Percentiles rank a stretch among this genome's conserved stretches.
These are phyloP conservation scores for Aphanocladium album DNA, from an alignment of 2,329 filamentous ascomycete species.

Conservation along the genomic window DNA sequence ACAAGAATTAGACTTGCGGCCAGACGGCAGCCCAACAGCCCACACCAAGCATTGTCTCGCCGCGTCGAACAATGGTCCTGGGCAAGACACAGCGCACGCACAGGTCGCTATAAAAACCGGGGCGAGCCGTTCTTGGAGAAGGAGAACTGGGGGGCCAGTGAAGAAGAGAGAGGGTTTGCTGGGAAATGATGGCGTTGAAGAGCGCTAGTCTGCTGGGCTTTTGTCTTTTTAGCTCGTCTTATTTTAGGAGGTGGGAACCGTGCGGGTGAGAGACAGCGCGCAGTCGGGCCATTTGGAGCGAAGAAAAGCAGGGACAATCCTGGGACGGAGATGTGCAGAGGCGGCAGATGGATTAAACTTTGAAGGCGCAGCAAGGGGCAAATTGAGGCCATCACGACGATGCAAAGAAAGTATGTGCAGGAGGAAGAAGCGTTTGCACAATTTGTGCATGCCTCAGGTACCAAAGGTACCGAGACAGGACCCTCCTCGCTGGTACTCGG, in stretches of 20 bases:
- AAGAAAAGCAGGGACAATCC: neutral
- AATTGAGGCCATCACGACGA: neutral
- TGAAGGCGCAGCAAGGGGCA: neutral
- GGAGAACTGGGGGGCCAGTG: neutral
- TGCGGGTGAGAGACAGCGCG: neutral
- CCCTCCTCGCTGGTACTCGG: too few species aligned
- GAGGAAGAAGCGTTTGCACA: conserved; percentile 2
- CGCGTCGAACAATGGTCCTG: neutral
- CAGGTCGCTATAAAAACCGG: neutral
- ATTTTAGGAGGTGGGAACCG: neutral
- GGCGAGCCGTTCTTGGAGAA: neutral
- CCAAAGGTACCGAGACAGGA: too few species aligned
- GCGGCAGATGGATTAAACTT: neutral
- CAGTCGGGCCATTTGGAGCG: neutral
- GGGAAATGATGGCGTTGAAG: neutral
- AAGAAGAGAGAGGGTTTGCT: neutral
- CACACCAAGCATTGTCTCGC: neutral
- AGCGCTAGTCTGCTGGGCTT: neutral
- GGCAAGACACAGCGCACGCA: neutral
- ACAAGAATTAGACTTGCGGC: neutral
- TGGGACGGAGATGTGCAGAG: neutral
- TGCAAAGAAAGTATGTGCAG: neutral
- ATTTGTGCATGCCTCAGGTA: too few species aligned
- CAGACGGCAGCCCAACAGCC: neutral
- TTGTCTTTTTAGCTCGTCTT: conserved; percentile 1